These are phyloP conservation scores for Astragalus glycyphyllos DNA, from an alignment of 306 rosid species.

Conservation along the genomic window DNA sequence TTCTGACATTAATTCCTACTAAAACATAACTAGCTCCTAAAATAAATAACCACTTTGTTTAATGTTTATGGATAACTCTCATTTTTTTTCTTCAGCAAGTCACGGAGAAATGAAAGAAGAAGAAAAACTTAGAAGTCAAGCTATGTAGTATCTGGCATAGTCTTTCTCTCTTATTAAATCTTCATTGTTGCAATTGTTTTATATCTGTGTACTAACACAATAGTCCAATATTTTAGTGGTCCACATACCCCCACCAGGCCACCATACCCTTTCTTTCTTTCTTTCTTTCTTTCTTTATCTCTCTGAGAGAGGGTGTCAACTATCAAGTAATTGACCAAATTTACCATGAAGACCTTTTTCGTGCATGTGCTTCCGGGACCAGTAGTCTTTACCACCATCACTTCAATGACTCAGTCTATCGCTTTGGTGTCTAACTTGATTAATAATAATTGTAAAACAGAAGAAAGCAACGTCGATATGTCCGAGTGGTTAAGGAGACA, in stretches of 20 bases:
- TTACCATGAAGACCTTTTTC: slow-evolving; percentile 31
- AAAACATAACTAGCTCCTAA: slow-evolving; percentile 25
- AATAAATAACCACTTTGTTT: slow-evolving; percentile 38
- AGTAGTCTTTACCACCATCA: slow-evolving; percentile 23
- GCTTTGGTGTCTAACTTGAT: background rate
- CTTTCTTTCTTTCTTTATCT: background rate
- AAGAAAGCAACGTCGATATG: slow-evolving; percentile 32
- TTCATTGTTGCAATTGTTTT: slow-evolving; percentile 48
- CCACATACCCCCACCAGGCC: slow-evolving; percentile 14
- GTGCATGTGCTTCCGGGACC: slow-evolving; percentile 40
- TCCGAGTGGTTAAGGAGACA: slow-evolving; percentile 64
- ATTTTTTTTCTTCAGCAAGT: slow-evolving; percentile 3
- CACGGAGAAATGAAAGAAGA: background rate
- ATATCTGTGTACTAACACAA: slow-evolving; percentile 41
- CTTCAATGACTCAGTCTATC: background rate
- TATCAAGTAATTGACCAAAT: slow-evolving; percentile 47
- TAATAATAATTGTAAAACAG: too few species aligned
- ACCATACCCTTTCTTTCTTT: background rate
- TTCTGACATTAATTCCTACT: slow-evolving; percentile 59
- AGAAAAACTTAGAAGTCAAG: slow-evolving; percentile 45
- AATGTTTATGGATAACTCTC: slow-evolving; percentile 38
- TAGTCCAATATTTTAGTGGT: slow-evolving; percentile 27
- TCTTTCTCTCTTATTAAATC: slow-evolving; percentile 36
- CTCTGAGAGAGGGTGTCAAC: slow-evolving; percentile 14
- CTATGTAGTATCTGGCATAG: slow-evolving; percentile 51